phyloP scores from a whole-genome alignment of 2,329 filamentous ascomycete species.

The Coniella vitis region DNA sequence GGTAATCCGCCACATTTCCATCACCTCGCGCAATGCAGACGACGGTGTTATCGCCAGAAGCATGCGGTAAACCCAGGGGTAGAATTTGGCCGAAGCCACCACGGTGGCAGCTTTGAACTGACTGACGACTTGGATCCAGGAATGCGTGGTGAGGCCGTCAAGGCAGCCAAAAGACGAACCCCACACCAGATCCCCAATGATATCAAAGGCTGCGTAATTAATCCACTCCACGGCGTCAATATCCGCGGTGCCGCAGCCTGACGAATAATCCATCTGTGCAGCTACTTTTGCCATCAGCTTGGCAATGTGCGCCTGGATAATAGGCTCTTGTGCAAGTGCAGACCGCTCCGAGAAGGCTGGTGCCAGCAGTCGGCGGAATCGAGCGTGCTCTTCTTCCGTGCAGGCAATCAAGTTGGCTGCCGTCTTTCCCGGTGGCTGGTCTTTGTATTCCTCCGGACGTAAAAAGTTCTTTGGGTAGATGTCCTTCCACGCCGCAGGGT shows the following conservation, averaged over 20 bases:
- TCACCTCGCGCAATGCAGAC: constrained; percentile 4
- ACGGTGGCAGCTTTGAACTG: constrained; percentile 7
- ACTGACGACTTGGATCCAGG: constrained; percentile 6
- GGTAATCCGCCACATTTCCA: constrained; percentile 8
- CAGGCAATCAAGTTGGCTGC: constrained; percentile 6
- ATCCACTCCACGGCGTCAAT: constrained; percentile 6
- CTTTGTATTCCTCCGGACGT: constrained; percentile 2
- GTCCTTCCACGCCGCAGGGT: constrained; percentile 29
- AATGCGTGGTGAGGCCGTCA: constrained; percentile 4
- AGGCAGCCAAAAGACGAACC: constrained; percentile 5
- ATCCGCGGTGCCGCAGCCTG: background rate
- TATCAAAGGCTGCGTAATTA: constrained; percentile 8
- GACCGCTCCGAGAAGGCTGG: constrained; percentile 8
- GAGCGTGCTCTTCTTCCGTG: constrained; percentile 7
- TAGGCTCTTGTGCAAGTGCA: background rate
- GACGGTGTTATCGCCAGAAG: constrained; percentile 5
- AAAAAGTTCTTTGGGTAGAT: constrained; percentile 25
- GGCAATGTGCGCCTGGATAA: constrained; percentile 2
- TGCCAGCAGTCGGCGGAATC: background rate
- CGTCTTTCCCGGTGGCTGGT: constrained; percentile 4
- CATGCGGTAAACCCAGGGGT: background rate
- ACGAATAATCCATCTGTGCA: background rate
- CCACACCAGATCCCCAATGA: constrained; percentile 6
- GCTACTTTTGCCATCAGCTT: background rate
- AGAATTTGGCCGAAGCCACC: constrained; percentile 4